phyloP scores from a whole-genome alignment of 371 early-diverging fungal species.

The Actinomortierella wolfii region DNA sequence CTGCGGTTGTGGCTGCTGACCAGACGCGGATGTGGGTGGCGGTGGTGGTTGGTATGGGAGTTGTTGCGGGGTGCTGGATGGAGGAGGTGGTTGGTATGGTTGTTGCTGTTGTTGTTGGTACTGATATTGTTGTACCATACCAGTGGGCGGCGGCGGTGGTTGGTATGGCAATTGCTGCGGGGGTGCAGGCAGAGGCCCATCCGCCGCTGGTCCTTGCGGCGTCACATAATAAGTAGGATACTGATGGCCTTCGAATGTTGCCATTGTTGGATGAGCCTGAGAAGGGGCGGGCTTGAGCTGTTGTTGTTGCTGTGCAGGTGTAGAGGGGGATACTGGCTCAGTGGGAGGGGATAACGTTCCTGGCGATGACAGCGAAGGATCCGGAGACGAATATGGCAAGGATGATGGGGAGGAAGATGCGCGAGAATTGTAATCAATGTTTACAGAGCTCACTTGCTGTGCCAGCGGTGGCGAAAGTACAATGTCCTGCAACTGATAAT shows the following conservation, averaged over 20 bases:
- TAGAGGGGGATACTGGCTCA: not conserved
- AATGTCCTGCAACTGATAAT: no score
- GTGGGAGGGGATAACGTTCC: not conserved
- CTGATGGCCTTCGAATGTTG: no score
- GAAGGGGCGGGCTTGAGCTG: no score
- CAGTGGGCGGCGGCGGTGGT: constrained; percentile 5
- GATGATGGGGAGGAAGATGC: not conserved
- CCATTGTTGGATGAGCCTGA: no score
- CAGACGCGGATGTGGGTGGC: constrained; percentile 6
- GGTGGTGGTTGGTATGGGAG: not conserved
- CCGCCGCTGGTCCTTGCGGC: no score
- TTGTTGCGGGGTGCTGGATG: not conserved
- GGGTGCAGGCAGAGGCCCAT: not conserved
- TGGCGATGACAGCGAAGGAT: not conserved
- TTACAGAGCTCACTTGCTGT: no score
- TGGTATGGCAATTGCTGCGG: not conserved
- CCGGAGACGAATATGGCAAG: not conserved
- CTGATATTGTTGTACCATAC: not conserved
- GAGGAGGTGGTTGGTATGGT: constrained; percentile 1
- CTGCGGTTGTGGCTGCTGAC: constrained; percentile 16
- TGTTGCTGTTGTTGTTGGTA: constrained; percentile 8
- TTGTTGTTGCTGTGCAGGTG: constrained; percentile 5
- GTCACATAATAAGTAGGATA: no score
- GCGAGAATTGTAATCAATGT: no score
- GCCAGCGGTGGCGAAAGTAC: no score